Evolutionary conservation across 2,329 filamentous ascomycete genomes (phyloP), one percentile per base, ranked within the genome.

Genomic region (Truncatella angustata): DNA sequence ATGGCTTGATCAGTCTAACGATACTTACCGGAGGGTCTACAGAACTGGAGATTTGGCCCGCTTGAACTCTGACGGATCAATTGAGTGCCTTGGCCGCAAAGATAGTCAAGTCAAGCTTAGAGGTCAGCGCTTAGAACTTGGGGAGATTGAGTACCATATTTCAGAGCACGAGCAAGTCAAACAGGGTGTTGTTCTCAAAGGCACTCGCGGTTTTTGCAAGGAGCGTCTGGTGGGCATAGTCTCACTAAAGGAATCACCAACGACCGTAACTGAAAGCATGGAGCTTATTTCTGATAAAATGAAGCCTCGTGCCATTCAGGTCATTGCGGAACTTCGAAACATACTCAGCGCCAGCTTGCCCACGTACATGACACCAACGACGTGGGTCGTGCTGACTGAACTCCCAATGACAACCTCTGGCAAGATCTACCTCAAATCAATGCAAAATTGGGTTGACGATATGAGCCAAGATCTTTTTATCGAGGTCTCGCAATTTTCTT

Each of bases 81-180:
- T 53, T 10, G 40, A 50, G n/a, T 45, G 30, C n/a, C 24, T 53
- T 14, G 51, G 46, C 9, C 39, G 51, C 20, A 50, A 50, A 18
- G 51, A 53, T 24, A 50, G 32, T 14, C 51, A 53, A 39, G 51
- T 53, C 34, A 53, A 53, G 18, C 20, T 53, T 18, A 48, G 47
- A 18, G 51, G 51, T 14, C 46, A 50, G 18, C 51, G 51, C 5
- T 9, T 53, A 16, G 51, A 53, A 11, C 23, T 53, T 28, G 51
- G 51, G 14, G 51, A 53, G 34, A 49, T 53, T 18, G 51, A 53
- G 21, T 50, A 53, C 40, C 51, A 50, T 26, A 49, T 49, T 16
- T 49, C 45, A 12, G 14, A 12, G 9, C 45, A 49, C 11, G 45
- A 36, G 5, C 34, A 26, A 30, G 18, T 49, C 32, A 37, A 35